phyloP scores from a whole-genome alignment of 2,329 filamentous ascomycete genomes.

The Colletotrichum lupini region DNA sequence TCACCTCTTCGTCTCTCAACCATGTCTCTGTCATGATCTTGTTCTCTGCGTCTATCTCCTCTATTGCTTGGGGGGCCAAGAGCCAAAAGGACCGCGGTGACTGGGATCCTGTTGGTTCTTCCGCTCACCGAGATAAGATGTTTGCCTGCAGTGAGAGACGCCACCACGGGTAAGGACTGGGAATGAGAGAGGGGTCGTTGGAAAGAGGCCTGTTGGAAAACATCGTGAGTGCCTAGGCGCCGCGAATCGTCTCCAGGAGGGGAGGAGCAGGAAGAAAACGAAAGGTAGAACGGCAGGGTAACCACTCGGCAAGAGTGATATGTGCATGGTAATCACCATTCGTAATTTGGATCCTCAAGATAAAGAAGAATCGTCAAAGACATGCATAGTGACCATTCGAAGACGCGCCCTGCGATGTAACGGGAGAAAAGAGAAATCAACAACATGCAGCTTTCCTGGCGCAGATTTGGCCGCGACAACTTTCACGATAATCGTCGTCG shows the following conservation, averaged over 20 bases:
- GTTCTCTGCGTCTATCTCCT: neutral
- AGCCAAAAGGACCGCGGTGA: neutral
- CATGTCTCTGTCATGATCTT: neutral
- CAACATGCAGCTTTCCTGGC: neutral
- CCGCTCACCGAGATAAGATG: conserved; percentile 14
- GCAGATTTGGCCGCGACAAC: neutral
- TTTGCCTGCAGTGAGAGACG: conserved; percentile 26
- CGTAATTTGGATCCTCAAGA: neutral
- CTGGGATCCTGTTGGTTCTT: neutral
- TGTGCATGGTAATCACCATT: neutral
- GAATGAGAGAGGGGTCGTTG: neutral
- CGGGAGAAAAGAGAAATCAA: conserved; percentile 4
- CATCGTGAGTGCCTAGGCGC: neutral
- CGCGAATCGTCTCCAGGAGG: neutral
- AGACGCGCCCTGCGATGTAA: conserved; percentile 16
- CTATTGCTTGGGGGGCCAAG: neutral
- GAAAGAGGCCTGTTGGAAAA: neutral
- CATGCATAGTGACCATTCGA: conserved; percentile 24
- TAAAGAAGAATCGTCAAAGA: neutral
- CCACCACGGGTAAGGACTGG: conserved; percentile 18
- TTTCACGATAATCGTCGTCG: neutral
- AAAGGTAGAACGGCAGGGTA: neutral
- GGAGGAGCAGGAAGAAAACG: neutral
- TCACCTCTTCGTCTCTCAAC: neutral
- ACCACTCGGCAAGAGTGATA: conserved; percentile 9